Conservation (phyloP, 257 asterid species). For the Capsicum rhomboideum region DNA sequence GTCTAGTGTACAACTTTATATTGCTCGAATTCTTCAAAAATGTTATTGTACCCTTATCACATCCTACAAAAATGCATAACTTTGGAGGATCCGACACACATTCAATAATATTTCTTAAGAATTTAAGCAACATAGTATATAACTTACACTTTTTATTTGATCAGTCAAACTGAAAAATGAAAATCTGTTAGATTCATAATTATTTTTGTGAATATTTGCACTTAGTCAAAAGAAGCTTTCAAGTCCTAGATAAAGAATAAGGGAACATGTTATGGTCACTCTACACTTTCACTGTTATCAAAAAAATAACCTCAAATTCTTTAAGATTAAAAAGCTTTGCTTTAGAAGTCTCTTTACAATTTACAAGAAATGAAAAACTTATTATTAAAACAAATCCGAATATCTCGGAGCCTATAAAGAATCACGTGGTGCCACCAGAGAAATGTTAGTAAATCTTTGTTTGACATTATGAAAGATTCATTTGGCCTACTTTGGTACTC, state of each 20-base stretch:
- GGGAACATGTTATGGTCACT: constrained; percentile 14
- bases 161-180: not conserved
- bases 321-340: not conserved
- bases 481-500: constrained; percentile 13
- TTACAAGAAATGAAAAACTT: constrained; percentile 17
- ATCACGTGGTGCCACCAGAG: constrained; percentile 30
- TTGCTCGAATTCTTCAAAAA: not conserved
- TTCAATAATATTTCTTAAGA: not conserved
- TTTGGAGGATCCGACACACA: not conserved
- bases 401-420: constrained; percentile 4
- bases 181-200: not conserved
- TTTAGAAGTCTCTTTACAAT: constrained; percentile 14
- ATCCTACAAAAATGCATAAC: not conserved
- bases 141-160: not conserved
- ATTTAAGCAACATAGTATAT: not conserved
- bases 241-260: not conserved
- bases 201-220: not conserved
- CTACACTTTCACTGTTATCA: constrained; percentile 26
- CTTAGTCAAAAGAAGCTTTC: constrained; percentile 26
- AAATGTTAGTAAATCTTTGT: constrained; percentile 2
- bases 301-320: constrained; percentile 9
- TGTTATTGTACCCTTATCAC: not conserved
- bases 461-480: constrained; percentile 21
- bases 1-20: too few species aligned
- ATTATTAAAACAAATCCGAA: constrained; percentile 10